Evolutionary conservation across 352 stramenopile species (phyloP), one percentile per base, ranked within the genome.

Genomic region (Pythium dissotocum): DNA sequence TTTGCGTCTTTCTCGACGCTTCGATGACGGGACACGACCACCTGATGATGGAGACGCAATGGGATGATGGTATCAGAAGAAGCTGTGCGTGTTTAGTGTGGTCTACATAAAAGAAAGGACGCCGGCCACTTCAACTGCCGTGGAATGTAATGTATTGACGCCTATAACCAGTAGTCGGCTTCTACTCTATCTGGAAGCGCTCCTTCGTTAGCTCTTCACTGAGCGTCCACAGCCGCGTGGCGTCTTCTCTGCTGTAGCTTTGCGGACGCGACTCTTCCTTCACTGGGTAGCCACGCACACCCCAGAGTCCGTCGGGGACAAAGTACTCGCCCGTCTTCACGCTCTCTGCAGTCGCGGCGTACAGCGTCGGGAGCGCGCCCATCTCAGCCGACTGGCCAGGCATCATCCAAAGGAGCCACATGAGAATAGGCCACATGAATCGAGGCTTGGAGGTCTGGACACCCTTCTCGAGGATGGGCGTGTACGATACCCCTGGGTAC

Each of bases 271-370:
- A 65, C 4, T n/a, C n/a, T n/a, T 73, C 67, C 26, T 61, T 56
- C 21, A 65, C 67, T 0, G 67, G 67, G 48, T 67, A 65, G 16
- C 67, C 60, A 28, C 54, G 48, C 5, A 30, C 18, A 30, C 40
- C 51, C 6, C 59, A 42, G 6, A 85, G 80, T 14, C 70, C 73
- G 42, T 78, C 72, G 3, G 74, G 74, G 1, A 71, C 71, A 42
- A 67, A 78, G 58, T 69, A 80, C 6, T 76, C 68, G 13, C 68
- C 65, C 28, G 54, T 72, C 5, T 58, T 16, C 2, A 77, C 65
- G 13, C 38, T 60, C 16, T 48, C 36, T 26, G 61, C 59, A 10
- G 69, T 77, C 9, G 69, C 72, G 13, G 75, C 71, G 40, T 71
- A 77, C 48, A 81, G 44, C 28, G 61, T 75, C 2, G 75, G 69